Conservation (phyloP, 2,329 filamentous ascomycete species). For the Fusarium brevicatenulatum region DNA sequence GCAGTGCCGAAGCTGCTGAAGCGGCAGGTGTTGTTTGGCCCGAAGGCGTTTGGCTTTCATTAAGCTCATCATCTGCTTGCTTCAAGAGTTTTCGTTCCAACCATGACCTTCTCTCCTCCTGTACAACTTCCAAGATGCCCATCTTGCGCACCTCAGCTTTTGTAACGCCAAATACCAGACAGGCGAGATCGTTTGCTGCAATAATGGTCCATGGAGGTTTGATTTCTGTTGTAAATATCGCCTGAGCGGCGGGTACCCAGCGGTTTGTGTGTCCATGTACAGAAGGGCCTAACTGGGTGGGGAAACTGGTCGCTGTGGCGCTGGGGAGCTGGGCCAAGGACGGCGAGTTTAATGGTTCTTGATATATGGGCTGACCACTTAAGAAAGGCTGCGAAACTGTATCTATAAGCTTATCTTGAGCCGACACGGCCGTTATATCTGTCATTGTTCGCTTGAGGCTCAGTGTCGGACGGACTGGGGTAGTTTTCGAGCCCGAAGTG, state of each 20-base stretch:
- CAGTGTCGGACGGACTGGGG: slow-evolving; percentile 66
- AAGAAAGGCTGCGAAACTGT: slow-evolving; percentile 85
- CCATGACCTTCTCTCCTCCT: slow-evolving; percentile 89
- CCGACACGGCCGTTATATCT: slow-evolving; percentile 76
- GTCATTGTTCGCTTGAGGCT: slow-evolving; percentile 88
- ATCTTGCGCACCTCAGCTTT: slow-evolving; percentile 93
- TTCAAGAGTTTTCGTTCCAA: slow-evolving; percentile 83
- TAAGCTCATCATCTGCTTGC: slow-evolving; percentile 52
- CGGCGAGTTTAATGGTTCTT: slow-evolving; percentile 56
- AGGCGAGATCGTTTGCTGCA: slow-evolving; percentile 94
- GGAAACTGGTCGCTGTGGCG: slow-evolving; percentile 55
- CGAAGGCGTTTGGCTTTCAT: slow-evolving; percentile 46
- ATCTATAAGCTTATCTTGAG: slow-evolving; percentile 87
- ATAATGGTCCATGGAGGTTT: slow-evolving; percentile 94
- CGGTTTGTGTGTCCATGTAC: slow-evolving; percentile 91
- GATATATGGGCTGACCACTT: slow-evolving; percentile 52
- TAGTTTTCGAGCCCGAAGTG: slow-evolving; percentile 61
- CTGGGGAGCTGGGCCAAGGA: slow-evolving; percentile 51
- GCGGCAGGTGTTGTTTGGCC: slow-evolving; percentile 51
- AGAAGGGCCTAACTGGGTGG: slow-evolving; percentile 63
- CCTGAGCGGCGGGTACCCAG: slow-evolving; percentile 91
- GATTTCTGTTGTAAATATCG: slow-evolving; percentile 96
- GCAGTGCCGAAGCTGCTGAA: slow-evolving; percentile 61
- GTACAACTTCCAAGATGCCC: slow-evolving; percentile 94
- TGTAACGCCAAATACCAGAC: slow-evolving; percentile 98